Evolutionary conservation across 2,329 filamentous ascomycete genomes (phyloP).

Genomic region (Alternaria sp.): DNA sequence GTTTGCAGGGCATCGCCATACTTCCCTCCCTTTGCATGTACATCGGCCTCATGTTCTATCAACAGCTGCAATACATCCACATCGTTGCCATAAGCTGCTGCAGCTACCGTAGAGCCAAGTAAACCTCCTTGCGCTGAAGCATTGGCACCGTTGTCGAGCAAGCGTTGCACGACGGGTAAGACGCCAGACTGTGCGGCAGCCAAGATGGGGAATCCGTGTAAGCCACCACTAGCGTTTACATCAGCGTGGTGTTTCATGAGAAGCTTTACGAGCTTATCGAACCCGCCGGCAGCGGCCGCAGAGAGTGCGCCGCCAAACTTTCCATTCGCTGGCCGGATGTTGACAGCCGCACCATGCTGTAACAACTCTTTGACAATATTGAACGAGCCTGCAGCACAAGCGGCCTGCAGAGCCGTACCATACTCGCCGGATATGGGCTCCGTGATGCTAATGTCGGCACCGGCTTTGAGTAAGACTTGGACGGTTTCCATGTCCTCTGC

Average conservation of each 20-base stretch:
- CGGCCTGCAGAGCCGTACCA: constrained; percentile 31
- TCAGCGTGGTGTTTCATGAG: constrained; percentile 23
- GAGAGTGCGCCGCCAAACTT: constrained; percentile 18
- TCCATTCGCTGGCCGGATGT: constrained; percentile 23
- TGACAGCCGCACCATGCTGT: constrained; percentile 20
- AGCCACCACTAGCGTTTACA: constrained; percentile 21
- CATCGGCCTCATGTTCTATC: constrained; percentile 29
- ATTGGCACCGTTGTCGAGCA: constrained; percentile 22
- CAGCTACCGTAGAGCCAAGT: constrained; percentile 19
- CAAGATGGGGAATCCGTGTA: constrained; percentile 22
- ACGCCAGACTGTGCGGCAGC: constrained; percentile 23
- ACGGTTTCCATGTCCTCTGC: constrained; percentile 21
- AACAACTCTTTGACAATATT: constrained; percentile 21
- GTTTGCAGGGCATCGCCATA: constrained; percentile 25
- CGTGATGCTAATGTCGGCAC: constrained; percentile 17
- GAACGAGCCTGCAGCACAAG: constrained; percentile 17
- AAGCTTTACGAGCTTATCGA: constrained; percentile 13
- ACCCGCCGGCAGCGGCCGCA: constrained; percentile 14
- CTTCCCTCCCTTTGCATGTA: constrained; percentile 22
- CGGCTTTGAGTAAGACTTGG: constrained; percentile 16
- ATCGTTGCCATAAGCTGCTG: constrained; percentile 22
- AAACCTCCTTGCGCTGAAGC: constrained; percentile 13
- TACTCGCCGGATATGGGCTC: constrained; percentile 20
- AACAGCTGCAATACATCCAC: constrained; percentile 24
- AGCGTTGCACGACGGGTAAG: constrained; percentile 10